These are phyloP conservation scores for Alternaria sp. DNA, from an alignment of 2,329 filamentous ascomycete species.

Conservation along the genomic window DNA sequence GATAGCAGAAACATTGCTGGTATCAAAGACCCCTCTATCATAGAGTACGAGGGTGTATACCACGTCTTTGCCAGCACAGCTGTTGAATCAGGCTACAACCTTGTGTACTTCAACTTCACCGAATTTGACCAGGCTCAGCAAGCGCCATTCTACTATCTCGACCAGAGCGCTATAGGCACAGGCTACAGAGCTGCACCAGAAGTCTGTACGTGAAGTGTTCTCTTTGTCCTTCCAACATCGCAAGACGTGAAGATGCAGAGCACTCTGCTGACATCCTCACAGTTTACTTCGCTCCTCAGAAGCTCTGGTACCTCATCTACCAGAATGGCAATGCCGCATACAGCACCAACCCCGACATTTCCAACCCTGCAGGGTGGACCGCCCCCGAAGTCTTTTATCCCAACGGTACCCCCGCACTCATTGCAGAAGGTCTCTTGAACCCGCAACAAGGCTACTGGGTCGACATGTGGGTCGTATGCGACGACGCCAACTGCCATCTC, in stretches of 20 bases:
- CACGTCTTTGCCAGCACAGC: slow-evolving; percentile 56
- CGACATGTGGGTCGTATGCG: slow-evolving; percentile 58
- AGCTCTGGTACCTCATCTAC: slow-evolving; percentile 55
- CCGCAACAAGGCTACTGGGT: slow-evolving; percentile 52
- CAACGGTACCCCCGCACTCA: slow-evolving; percentile 42
- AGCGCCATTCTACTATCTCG: slow-evolving; percentile 52
- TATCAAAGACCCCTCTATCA: slow-evolving; percentile 50
- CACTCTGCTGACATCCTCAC: neutral
- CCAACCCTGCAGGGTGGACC: slow-evolving; percentile 53
- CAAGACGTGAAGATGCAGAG: neutral
- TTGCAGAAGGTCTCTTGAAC: slow-evolving; percentile 39
- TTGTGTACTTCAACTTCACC: slow-evolving; percentile 55
- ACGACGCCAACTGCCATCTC: slow-evolving; percentile 49
- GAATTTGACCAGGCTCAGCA: slow-evolving; percentile 44
- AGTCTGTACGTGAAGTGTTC: slow-evolving; percentile 34
- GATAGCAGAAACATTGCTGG: slow-evolving; percentile 38
- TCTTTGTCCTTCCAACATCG: neutral
- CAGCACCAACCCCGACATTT: slow-evolving; percentile 54
- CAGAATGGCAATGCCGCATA: slow-evolving; percentile 57
- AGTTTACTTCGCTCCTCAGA: slow-evolving; percentile 54
- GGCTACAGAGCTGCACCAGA: slow-evolving; percentile 55
- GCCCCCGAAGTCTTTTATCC: slow-evolving; percentile 51
- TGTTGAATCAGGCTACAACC: slow-evolving; percentile 48
- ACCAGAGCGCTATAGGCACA: slow-evolving; percentile 49
- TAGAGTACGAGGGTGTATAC: slow-evolving; percentile 52